Percentiles rank a stretch among this genome's conserved stretches.
Conservation (phyloP, 2,329 filamentous ascomycete species). For the Mollisiaceae sp. region DNA sequence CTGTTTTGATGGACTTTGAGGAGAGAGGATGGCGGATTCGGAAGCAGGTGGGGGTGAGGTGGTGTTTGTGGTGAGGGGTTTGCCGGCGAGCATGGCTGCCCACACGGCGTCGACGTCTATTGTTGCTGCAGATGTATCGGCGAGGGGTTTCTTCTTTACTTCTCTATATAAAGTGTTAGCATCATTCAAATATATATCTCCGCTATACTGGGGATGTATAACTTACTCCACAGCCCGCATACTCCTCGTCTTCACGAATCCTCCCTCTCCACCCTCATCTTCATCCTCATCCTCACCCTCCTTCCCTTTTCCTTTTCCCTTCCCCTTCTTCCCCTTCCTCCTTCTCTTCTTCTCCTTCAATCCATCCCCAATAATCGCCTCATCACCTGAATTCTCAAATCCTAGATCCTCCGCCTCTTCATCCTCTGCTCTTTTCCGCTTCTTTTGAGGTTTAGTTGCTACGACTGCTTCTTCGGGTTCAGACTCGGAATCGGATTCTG, state of each 20-base stretch:
- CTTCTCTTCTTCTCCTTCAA: conserved; percentile 57
- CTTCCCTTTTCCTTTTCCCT: conserved; percentile 46
- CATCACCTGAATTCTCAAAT: conserved; percentile 74
- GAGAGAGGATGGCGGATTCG: conserved; percentile 16
- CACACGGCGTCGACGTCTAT: conserved; percentile 75
- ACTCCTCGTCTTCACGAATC: conserved; percentile 73
- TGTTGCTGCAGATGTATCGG: conserved; percentile 52
- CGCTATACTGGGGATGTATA: background rate
- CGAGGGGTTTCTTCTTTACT: conserved; percentile 37
- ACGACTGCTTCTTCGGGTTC: conserved; percentile 45
- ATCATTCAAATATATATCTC: conserved; percentile 15
- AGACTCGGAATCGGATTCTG: conserved; percentile 51
- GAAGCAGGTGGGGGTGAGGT: conserved; percentile 16
- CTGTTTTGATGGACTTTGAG: conserved; percentile 1
- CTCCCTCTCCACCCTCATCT: conserved; percentile 69
- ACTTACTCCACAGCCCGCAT: conserved; percentile 69
- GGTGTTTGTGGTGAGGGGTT: conserved; percentile 27
- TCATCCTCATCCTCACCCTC: conserved; percentile 55
- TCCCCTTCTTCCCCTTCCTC: conserved; percentile 48
- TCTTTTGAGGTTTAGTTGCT: conserved; percentile 35
- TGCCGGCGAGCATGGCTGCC: conserved; percentile 65
- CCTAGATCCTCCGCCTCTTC: conserved; percentile 52
- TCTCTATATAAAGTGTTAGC: conserved; percentile 22
- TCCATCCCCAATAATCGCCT: conserved; percentile 67
- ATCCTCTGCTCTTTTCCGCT: conserved; percentile 44